phyloP scores from a whole-genome alignment of 768 basidiomycete genomes.

The Leccinellum rugosiceps region DNA sequence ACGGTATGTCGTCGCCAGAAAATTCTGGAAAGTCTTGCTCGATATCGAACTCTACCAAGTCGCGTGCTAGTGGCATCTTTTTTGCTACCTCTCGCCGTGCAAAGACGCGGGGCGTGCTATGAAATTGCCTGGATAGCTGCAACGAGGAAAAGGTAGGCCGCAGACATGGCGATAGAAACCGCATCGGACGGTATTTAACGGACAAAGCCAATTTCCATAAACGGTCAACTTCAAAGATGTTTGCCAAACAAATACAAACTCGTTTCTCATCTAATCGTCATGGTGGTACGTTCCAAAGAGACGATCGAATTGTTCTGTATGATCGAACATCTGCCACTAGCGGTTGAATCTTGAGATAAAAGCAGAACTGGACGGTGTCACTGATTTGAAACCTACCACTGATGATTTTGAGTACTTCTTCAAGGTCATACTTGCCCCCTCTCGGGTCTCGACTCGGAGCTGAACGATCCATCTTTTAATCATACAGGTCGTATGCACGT shows the following conservation, averaged over 20 bases:
- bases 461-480: not conserved
- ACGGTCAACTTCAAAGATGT: not conserved
- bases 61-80: conserved; percentile 38
- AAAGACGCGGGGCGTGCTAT: conserved; percentile 19
- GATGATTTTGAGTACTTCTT: conserved; percentile 81
- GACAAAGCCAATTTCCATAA: not conserved
- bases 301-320: not conserved
- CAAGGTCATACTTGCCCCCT: conserved; percentile 42
- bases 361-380: conserved; percentile 79
- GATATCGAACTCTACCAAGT: conserved; percentile 33
- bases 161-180: conserved; percentile 14
- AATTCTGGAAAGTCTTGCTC: conserved; percentile 35
- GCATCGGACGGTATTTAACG: conserved; percentile 10
- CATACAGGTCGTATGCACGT: conserved; percentile 69
- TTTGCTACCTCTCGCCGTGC: conserved; percentile 19
- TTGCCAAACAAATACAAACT: conserved; percentile 27
- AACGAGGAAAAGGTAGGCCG: conserved; percentile 11
- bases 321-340: conserved; percentile 29
- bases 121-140: conserved; percentile 19
- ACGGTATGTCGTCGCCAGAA: conserved; percentile 57
- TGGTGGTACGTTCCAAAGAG: conserved; percentile 47
- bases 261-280: conserved; percentile 19
- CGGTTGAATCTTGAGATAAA: conserved; percentile 64
- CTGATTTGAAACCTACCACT: conserved; percentile 59
- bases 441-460: not conserved